These are phyloP conservation scores for Microbotryum intermedium DNA, from an alignment of 1,284 basidiomycete species.

Conservation along the genomic window DNA sequence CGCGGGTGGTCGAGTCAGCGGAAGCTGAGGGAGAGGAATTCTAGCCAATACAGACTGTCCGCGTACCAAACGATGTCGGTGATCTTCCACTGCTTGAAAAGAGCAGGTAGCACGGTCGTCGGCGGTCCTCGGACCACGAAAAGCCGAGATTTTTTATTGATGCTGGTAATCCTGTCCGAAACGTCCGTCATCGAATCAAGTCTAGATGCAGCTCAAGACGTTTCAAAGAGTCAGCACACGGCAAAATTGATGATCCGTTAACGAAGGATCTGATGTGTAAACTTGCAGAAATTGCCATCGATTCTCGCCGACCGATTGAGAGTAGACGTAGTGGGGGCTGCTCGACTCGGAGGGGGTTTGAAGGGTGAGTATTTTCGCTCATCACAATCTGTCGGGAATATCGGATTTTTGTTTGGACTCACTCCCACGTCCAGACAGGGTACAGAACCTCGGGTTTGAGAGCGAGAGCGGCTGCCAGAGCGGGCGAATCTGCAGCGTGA, in stretches of 20 bases:
- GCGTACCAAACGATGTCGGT: conserved; percentile 46
- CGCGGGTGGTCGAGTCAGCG: too few species aligned
- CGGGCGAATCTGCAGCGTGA: conserved; percentile 42
- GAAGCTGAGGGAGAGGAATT: background rate
- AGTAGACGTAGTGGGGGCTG: conserved; percentile 35
- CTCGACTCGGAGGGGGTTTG: conserved; percentile 28
- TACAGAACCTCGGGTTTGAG: conserved; percentile 43
- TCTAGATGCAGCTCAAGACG: too few species aligned
- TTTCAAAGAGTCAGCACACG: too few species aligned
- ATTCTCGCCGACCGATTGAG: conserved; percentile 37
- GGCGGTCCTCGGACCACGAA: conserved; percentile 47
- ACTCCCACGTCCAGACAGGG: conserved; percentile 42
- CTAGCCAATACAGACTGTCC: conserved; percentile 27
- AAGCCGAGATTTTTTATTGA: conserved; percentile 43
- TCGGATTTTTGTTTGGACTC: background rate
- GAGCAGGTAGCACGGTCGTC: conserved; percentile 41
- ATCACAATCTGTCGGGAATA: too few species aligned
- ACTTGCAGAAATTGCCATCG: conserved; percentile 47
- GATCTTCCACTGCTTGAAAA: conserved; percentile 46
- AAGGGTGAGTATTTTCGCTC: background rate
- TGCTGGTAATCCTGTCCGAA: conserved; percentile 39
- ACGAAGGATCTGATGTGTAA: background rate
- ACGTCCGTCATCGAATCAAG: conserved; percentile 41
- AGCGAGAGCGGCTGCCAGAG: conserved; percentile 42
- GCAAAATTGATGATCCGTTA: background rate